phyloP scores from a whole-genome alignment of 2,329 filamentous ascomycete species.

The Aspergillus fructus region DNA sequence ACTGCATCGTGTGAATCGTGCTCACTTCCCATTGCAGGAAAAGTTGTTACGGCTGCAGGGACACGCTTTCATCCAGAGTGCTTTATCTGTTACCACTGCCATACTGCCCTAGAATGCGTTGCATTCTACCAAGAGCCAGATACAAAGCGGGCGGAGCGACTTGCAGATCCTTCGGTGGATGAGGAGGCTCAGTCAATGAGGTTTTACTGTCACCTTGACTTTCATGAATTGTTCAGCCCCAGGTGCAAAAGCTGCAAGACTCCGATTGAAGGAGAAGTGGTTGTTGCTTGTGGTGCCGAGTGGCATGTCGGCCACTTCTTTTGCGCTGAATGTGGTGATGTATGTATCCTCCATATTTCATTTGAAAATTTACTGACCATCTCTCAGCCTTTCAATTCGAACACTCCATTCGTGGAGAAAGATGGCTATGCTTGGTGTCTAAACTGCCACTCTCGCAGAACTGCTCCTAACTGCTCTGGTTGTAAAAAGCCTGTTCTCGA shows the following conservation, averaged over 20 bases:
- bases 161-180: conserved; percentile 63
- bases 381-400: conserved; percentile 55
- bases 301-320: conserved; percentile 99
- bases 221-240: conserved; percentile 90
- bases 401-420: conserved; percentile 88
- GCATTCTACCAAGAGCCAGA: conserved; percentile 95
- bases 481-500: conserved; percentile 85
- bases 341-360: conserved; percentile 25
- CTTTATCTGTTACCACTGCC: conserved; percentile 85
- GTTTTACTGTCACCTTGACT: conserved; percentile 98
- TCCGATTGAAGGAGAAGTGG: conserved; percentile 91
- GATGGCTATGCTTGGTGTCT: conserved; percentile 98
- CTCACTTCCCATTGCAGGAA: conserved; percentile 78
- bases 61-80: conserved; percentile 89
- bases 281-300: conserved; percentile 89
- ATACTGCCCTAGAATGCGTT: conserved; percentile 85
- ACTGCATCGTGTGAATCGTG: conserved; percentile 84
- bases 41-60: conserved; percentile 81
- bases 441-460: conserved; percentile 85
- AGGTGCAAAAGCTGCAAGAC: conserved; percentile 95
- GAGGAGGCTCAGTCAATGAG: conserved; percentile 64
- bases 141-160: conserved; percentile 64
- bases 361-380: conserved; percentile 14
- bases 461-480: conserved; percentile 81
- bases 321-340: conserved; percentile 94